phyloP scores from a whole-genome alignment of 2,329 filamentous ascomycete genomes.

The Aureobasidium sp. region DNA sequence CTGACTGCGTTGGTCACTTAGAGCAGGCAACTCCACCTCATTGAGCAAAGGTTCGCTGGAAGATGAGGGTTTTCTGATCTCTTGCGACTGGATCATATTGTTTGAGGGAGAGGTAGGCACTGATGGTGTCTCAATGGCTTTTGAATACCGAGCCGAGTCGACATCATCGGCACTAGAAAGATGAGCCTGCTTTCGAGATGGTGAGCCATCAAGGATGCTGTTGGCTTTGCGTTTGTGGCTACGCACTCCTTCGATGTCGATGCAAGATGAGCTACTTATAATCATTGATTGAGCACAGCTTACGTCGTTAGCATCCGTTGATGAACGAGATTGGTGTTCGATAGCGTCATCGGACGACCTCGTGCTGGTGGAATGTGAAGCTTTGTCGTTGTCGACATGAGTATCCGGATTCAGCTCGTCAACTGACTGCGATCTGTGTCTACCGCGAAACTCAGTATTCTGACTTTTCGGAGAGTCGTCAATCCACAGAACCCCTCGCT shows the following conservation, averaged over 20 bases:
- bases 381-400: neutral
- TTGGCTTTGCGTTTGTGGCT: neutral
- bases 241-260: neutral
- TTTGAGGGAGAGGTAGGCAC: no score
- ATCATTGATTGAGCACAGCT: neutral
- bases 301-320: neutral
- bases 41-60: no score
- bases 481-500: neutral
- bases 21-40: neutral
- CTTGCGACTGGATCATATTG: no score
- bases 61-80: no score
- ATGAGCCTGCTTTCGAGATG: neutral
- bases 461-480: neutral
- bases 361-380: neutral
- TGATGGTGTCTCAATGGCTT: no score
- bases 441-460: neutral
- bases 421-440: neutral
- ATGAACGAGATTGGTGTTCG: neutral
- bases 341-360: no score
- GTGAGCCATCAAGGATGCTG: neutral
- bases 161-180: no score
- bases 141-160: no score
- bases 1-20: neutral
- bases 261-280: neutral
- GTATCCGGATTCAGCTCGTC: neutral